Base-by-base conservation (phyloP, 2,329 filamentous ascomycete genomes). In the Colletotrichum chrysophilum region DNA sequence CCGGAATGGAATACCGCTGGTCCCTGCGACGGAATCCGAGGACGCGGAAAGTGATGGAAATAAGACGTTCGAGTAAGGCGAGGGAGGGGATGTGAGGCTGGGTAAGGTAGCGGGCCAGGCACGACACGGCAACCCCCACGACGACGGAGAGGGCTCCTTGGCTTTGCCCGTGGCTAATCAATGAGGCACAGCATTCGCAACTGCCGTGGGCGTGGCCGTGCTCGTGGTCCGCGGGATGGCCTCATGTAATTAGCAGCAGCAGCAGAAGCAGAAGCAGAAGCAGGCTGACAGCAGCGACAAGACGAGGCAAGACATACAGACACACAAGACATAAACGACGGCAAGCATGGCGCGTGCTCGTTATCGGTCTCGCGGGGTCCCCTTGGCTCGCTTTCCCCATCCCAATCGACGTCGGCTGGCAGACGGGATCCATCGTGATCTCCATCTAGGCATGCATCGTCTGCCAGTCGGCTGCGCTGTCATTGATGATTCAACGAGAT, bases 311-410 rank as follows among this genome's bases (percentile, higher is more conserved):
- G 43, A 13, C 12, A 52, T 21, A 52, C 6, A 52, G 43, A 52
- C n/a, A 52, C 43, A 21, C 43, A 21, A 52, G 43, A 21, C 6
- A 52, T 10, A 52, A n/a, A 6, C 18, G 38, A 48, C 28, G 14
- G 58, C 18, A 28, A 32, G 16, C 69, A 67, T 71, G 32, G 62
- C 48, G 52, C 32, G n/a, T 24, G 60, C 56, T 75, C 69, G 69
- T 72, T 66, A 72, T 75, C 69, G 69, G 72, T 66, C 61, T 71
- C 72, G 60, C 61, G 60, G 67, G 36, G 52, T 67, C 66, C 28
- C 67, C 30, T 38, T 26, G 38, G n/a, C n/a, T 55, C 36, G 30
- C 64, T n/a, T 56, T n/a, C 38, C 55, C 14, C 62, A 67, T 36
- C 56, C 30, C 55, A 71, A 71, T 71, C 68, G 62, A 67, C 21